Conservation (phyloP, 148 eudicot species). For the Salicornia ramosissima region DNA sequence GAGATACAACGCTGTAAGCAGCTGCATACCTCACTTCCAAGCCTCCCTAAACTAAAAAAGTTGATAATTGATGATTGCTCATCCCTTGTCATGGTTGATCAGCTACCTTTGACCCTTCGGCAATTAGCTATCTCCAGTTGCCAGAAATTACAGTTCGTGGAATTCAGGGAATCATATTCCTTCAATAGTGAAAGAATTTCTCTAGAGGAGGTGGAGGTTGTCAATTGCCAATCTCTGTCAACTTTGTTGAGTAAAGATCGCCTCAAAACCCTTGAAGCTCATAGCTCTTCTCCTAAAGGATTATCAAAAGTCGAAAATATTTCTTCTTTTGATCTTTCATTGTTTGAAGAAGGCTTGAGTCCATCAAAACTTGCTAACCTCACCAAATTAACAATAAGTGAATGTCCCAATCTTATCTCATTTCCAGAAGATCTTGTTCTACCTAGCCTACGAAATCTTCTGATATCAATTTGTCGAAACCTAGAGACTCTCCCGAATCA, state of each 20-base stretch:
- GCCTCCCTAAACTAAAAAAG: neutral
- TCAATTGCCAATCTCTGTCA: conserved; percentile 1
- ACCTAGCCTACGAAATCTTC: neutral
- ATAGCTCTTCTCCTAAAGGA: neutral
- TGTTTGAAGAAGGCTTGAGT: neutral
- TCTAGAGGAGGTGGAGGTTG: neutral
- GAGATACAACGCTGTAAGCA: conserved; percentile 1
- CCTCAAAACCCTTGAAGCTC: neutral
- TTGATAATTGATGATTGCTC: conserved; percentile 6
- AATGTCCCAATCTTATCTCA: neutral
- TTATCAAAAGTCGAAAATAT: neutral
- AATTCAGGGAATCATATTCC: neutral
- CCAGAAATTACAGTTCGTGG: conserved; percentile 2
- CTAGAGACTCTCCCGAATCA: neutral
- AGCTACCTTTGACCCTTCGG: neutral
- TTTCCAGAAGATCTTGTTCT: conserved; percentile 5
- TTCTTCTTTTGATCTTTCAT: neutral
- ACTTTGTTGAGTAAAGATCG: neutral
- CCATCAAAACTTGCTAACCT: neutral
- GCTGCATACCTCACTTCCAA: conserved; percentile 2
- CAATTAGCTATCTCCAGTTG: neutral
- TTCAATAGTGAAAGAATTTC: neutral
- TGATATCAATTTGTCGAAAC: neutral
- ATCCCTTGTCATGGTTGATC: conserved; percentile 2
- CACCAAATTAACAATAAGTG: conserved; percentile 5